Evolutionary conservation across 179 eudicot genomes (phyloP), one percentile per base, ranked within the genome.

Genomic region (Gypsophila paniculata): DNA sequence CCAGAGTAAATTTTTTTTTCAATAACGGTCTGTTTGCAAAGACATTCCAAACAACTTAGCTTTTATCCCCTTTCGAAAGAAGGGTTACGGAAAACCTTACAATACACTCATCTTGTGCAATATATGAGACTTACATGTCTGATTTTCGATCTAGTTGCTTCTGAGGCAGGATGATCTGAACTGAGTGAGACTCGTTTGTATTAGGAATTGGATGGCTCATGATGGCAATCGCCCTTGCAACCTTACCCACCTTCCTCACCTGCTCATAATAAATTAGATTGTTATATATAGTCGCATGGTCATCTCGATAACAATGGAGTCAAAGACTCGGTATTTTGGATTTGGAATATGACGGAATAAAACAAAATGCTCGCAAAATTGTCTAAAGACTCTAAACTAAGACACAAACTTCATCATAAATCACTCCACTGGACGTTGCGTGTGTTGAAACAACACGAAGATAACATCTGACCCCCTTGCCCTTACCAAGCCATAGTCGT

Each of bases 201-300:
- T 89, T 83, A 7, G 93, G 93, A 71, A 89, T 87, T 6, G 93
- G 89, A 74, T 89, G 90, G 76, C 90, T 89, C 93, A 89, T 86
- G 51, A 88, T 89, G 53, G 89, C 85, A 32, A 89, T 84, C 21
- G 93, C 93, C 49, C 93, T 86, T 6, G 93, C 82, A 42, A 88
- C 93, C 67, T 75, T 82, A 14, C 90, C 93, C 52, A 89, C 93
- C 83, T 85, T 89, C 68, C 77, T 69, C 7, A 74, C 91, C 93
- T 89, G 85, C 64, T 69, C 66, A 38, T 25, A 21, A 10, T 51
- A 29, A 13, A 18, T 3, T 54, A 52, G 15, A 55, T 59, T 13
- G 61, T 51, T 12, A 59, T 44, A 42, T 11, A 5, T 42, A 21
- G 52, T 46, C 15, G 15, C 52, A 46, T 2, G 0, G 44, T 39